Conservation (phyloP, 208 protist species). For the Wallacemonas sp. region DNA sequence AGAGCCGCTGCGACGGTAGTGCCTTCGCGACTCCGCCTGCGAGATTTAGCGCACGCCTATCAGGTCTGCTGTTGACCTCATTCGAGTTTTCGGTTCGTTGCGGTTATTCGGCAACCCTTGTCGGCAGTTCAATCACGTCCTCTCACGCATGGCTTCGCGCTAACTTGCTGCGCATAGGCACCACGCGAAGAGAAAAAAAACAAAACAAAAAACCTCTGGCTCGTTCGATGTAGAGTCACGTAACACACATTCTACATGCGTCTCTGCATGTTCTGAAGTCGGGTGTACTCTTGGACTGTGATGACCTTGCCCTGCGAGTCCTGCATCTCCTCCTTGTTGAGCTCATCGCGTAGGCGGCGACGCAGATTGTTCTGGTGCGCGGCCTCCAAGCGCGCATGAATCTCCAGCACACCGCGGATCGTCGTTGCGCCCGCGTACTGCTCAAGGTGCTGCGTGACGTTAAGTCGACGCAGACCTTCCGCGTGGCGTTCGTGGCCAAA, state of each 20-base stretch:
- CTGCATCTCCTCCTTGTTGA: conserved; percentile 81
- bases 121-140: too few species aligned
- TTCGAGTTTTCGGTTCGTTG: too few species aligned
- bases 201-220: neutral
- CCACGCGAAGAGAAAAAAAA: conserved; percentile 6
- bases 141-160: too few species aligned
- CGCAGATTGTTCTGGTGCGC: conserved; percentile 27
- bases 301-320: conserved; percentile 82
- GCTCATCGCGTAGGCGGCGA: conserved; percentile 65
- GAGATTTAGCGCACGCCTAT: too few species aligned
- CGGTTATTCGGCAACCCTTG: too few species aligned
- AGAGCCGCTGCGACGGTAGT: too few species aligned
- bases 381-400: conserved; percentile 53
- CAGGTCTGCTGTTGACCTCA: too few species aligned
- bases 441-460: conserved; percentile 65
- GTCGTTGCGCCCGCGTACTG: conserved; percentile 76
- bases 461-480: conserved; percentile 74
- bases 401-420: conserved; percentile 73
- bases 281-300: conserved; percentile 57
- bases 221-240: neutral
- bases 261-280: conserved; percentile 33
- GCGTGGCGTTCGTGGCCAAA: conserved; percentile 81
- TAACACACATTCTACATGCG: conserved; percentile 2
- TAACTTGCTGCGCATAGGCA: too few species aligned
- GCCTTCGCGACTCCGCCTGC: too few species aligned